These are phyloP conservation scores for Lycium ferocissimum DNA, from an alignment of 257 asterid genomes.

Conservation along the genomic window DNA sequence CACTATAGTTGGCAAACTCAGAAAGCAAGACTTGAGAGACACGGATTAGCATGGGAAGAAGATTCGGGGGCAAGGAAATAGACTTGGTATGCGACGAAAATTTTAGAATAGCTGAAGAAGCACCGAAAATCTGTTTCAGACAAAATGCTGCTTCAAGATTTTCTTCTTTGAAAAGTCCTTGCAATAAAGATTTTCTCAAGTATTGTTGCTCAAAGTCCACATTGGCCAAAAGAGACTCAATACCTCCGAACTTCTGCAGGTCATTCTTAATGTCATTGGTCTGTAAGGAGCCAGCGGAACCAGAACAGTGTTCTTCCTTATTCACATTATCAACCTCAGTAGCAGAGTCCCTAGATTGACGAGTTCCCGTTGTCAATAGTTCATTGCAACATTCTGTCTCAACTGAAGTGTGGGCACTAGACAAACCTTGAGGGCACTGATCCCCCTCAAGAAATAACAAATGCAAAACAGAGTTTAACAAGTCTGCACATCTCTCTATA, in stretches of 20 bases:
- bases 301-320: slow-evolving; percentile 42
- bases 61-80: slow-evolving; percentile 52
- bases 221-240: slow-evolving; percentile 60
- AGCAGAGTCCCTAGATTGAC: slow-evolving; percentile 37
- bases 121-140: slow-evolving; percentile 70
- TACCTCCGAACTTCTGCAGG: slow-evolving; percentile 44
- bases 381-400: slow-evolving; percentile 34
- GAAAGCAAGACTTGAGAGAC: slow-evolving; percentile 61
- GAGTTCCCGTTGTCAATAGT: slow-evolving; percentile 32
- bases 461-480: slow-evolving; percentile 44
- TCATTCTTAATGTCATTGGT: slow-evolving; percentile 39
- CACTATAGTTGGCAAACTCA: slow-evolving; percentile 61
- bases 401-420: slow-evolving; percentile 33
- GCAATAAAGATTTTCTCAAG: slow-evolving; percentile 56
- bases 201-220: slow-evolving; percentile 51
- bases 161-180: slow-evolving; percentile 61
- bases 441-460: slow-evolving; percentile 63
- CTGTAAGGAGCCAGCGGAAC: slow-evolving; percentile 17
- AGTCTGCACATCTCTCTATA: slow-evolving; percentile 51
- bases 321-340: slow-evolving; percentile 39
- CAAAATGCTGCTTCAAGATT: slow-evolving; percentile 65
- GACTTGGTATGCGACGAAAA: slow-evolving; percentile 55
- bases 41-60: slow-evolving; percentile 54
- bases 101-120: slow-evolving; percentile 81
- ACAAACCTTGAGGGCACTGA: slow-evolving; percentile 29